phyloP scores from a whole-genome alignment of 768 basidiomycete genomes.

The Mycena rosella region DNA sequence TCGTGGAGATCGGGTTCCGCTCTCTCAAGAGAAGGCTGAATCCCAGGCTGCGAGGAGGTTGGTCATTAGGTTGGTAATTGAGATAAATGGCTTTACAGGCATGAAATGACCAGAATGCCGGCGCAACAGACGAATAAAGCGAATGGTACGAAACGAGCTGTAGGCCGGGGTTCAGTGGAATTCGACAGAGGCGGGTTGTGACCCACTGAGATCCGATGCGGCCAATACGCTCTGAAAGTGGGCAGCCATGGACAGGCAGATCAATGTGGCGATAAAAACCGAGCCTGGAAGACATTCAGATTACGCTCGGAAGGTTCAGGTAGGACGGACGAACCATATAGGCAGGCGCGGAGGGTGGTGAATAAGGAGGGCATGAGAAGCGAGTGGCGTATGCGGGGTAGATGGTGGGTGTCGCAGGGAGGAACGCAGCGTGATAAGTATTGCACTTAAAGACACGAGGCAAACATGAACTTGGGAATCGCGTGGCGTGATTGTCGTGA shows the following conservation, averaged over 20 bases:
- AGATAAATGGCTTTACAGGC: slow-evolving; percentile 62
- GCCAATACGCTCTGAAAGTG: slow-evolving; percentile 81
- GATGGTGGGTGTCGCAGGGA: slow-evolving; percentile 35
- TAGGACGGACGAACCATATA: slow-evolving; percentile 66
- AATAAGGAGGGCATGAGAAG: slow-evolving; percentile 75
- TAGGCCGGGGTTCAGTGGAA: slow-evolving; percentile 16
- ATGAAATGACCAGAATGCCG: slow-evolving; percentile 74
- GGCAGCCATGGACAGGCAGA: slow-evolving; percentile 84
- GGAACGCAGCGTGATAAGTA: slow-evolving; percentile 29
- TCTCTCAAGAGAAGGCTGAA: slow-evolving; percentile 73
- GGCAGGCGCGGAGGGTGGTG: slow-evolving; percentile 73
- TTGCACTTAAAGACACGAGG: slow-evolving; percentile 33
- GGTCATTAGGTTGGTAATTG: slow-evolving; percentile 7
- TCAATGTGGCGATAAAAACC: slow-evolving; percentile 79
- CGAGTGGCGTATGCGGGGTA: slow-evolving; percentile 27
- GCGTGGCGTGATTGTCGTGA: slow-evolving; percentile 35
- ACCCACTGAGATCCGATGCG: slow-evolving; percentile 85
- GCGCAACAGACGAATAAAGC: slow-evolving; percentile 84
- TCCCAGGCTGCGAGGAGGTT: slow-evolving; percentile 60
- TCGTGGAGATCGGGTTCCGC: slow-evolving; percentile 84
- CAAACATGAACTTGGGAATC: slow-evolving; percentile 33
- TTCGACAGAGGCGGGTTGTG: slow-evolving; percentile 7
- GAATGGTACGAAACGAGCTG: slow-evolving; percentile 90
- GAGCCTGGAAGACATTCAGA: slow-evolving; percentile 56
- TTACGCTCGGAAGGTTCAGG: slow-evolving; percentile 1